These are phyloP conservation scores for Ophiosphaerella narmari DNA, from an alignment of 2,329 filamentous ascomycete species.

Conservation along the genomic window DNA sequence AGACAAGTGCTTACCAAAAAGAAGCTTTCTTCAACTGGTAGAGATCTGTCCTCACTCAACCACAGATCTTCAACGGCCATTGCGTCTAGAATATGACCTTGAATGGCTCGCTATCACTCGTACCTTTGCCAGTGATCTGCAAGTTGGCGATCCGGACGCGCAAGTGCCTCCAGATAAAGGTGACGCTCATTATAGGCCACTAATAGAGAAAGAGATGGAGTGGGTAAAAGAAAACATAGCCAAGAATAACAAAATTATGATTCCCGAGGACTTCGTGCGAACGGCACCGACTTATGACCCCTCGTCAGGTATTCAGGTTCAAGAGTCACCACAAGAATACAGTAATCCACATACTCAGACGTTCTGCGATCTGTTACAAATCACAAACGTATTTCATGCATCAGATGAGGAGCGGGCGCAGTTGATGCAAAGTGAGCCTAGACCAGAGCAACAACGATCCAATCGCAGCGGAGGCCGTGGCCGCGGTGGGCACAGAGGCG, in stretches of 20 bases:
- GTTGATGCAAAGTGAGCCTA: constrained; percentile 37
- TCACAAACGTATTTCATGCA: constrained; percentile 76
- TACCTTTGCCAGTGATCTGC: constrained; percentile 67
- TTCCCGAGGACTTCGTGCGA: constrained; percentile 77
- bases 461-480: constrained; percentile 31
- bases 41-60: constrained; percentile 48
- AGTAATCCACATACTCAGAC: constrained; percentile 82
- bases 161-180: constrained; percentile 65
- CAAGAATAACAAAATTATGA: constrained; percentile 60
- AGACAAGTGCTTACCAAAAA: constrained; percentile 83
- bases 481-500: constrained; percentile 33
- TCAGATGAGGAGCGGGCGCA: constrained; percentile 66
- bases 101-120: constrained; percentile 96
- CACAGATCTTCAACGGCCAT: constrained; percentile 51
- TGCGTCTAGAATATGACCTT: constrained; percentile 77
- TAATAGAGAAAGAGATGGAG: constrained; percentile 70
- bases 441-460: constrained; percentile 30
- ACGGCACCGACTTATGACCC: constrained; percentile 75
- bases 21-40: constrained; percentile 81
- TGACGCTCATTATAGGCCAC: constrained; percentile 67
- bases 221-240: constrained; percentile 85
- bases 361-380: constrained; percentile 78
- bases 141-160: constrained; percentile 62
- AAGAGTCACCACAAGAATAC: constrained; percentile 75
- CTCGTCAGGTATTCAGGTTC: constrained; percentile 60